A percentile compares a stretch with the other conserved stretches of the same genome.
These are phyloP conservation scores for Raffaelea deltoideospora DNA, from an alignment of 2,329 filamentous ascomycete genomes.

Conservation along the genomic window DNA sequence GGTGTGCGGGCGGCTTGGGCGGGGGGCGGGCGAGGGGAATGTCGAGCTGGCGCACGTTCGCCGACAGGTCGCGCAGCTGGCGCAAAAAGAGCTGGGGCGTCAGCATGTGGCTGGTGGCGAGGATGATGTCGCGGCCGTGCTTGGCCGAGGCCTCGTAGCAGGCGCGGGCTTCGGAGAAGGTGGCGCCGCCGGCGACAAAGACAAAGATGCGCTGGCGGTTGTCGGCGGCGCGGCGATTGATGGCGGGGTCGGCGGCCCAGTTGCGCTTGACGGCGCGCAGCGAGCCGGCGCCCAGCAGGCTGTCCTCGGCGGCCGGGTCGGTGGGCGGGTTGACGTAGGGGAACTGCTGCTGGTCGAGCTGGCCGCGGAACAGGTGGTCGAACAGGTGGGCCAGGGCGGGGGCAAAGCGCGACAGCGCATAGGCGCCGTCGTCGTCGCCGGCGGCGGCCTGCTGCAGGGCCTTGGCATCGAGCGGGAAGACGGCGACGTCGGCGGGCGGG, in stretches of 20 bases:
- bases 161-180: slow-evolving; percentile 73
- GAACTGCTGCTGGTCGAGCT: slow-evolving; percentile 50
- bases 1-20: slow-evolving; percentile 67
- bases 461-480: slow-evolving; percentile 40
- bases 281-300: slow-evolving; percentile 49
- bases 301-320: slow-evolving; percentile 43
- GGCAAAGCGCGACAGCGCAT: slow-evolving; percentile 75
- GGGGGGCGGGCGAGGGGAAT: slow-evolving; percentile 69
- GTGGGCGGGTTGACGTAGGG: slow-evolving; percentile 60
- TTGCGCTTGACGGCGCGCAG: slow-evolving; percentile 85
- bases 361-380: slow-evolving; percentile 54
- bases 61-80: slow-evolving; percentile 66
- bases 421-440: slow-evolving; percentile 52
- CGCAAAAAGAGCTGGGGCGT: slow-evolving; percentile 70
- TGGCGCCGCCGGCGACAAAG: slow-evolving; percentile 90
- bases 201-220: slow-evolving; percentile 83
- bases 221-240: slow-evolving; percentile 57
- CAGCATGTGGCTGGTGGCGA: slow-evolving; percentile 85
- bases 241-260: slow-evolving; percentile 79
- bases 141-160: slow-evolving; percentile 76
- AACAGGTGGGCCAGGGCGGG: slow-evolving; percentile 71
- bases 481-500: slow-evolving; percentile 19
- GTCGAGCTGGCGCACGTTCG: slow-evolving; percentile 59
- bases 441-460: background rate
- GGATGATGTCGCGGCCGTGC: slow-evolving; percentile 66